Conservation (phyloP, 495 filamentous ascomycete species). For the Recurvomyces mirabilis region DNA sequence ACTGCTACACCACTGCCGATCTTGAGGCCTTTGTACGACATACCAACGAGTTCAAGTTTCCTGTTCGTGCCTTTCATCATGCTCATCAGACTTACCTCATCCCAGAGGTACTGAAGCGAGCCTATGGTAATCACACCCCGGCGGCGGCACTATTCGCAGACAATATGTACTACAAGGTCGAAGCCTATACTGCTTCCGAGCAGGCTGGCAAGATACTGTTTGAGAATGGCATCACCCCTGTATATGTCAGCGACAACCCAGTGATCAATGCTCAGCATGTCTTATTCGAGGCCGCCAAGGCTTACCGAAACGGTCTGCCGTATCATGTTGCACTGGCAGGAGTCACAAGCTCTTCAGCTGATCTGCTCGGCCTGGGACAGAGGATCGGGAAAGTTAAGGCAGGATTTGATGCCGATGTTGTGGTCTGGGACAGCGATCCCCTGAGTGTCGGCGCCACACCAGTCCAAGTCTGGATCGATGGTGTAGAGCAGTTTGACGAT, state of each 20-base stretch:
- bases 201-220: slow-evolving; percentile 50
- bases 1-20: slow-evolving; percentile 56
- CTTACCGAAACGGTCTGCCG: slow-evolving; percentile 47
- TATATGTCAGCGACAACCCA: slow-evolving; percentile 30
- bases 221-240: slow-evolving; percentile 45
- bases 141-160: slow-evolving; percentile 41
- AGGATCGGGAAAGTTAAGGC: slow-evolving; percentile 50
- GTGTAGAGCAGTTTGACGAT: slow-evolving; percentile 29
- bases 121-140: slow-evolving; percentile 21
- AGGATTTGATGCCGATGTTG: slow-evolving; percentile 55
- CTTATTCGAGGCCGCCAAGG: slow-evolving; percentile 48
- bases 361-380: slow-evolving; percentile 45
- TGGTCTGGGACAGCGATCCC: slow-evolving; percentile 57
- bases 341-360: slow-evolving; percentile 51
- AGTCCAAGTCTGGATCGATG: slow-evolving; percentile 55
- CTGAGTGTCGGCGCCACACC: slow-evolving; percentile 49
- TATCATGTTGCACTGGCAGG: slow-evolving; percentile 49
- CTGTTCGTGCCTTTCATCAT: slow-evolving; percentile 52
- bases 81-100: slow-evolving; percentile 51
- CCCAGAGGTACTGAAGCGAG: slow-evolving; percentile 43
- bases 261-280: slow-evolving; percentile 34
- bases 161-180: slow-evolving; percentile 53
- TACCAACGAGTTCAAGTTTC: slow-evolving; percentile 54
- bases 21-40: slow-evolving; percentile 52
- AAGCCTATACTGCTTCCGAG: slow-evolving; percentile 48